Conservation (phyloP, 352 stramenopile species). For the Peronospora destructor region DNA sequence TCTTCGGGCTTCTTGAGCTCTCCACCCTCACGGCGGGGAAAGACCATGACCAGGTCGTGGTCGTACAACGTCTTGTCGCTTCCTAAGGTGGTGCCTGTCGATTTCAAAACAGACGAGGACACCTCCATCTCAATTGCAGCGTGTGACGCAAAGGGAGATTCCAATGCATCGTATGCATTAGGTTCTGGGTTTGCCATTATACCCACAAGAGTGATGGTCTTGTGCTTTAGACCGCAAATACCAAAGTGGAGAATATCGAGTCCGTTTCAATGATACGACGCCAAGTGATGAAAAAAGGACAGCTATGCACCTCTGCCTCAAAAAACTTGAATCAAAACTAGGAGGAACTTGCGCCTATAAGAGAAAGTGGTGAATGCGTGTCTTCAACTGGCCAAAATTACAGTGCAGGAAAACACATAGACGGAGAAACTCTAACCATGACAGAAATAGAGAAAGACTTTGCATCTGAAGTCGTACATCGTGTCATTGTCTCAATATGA, state of each 20-base stretch:
- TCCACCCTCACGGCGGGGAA: conserved; percentile 52
- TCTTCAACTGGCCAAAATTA: no score
- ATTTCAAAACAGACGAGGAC: conserved; percentile 14
- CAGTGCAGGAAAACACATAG: no score
- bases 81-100: background rate
- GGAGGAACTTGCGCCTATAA: no score
- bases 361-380: no score
- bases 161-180: conserved; percentile 34
- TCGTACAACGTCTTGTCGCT: conserved; percentile 59
- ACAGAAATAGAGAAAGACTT: no score
- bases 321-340: no score
- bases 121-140: conserved; percentile 37
- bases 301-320: no score
- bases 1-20: conserved; percentile 58
- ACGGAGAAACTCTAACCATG: no score
- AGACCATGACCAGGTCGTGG: conserved; percentile 79
- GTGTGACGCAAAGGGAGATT: conserved; percentile 30
- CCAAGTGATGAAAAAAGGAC: no score
- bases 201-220: conserved; percentile 12
- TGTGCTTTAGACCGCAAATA: conserved; percentile 13
- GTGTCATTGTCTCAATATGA: no score
- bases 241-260: conserved; percentile 10
- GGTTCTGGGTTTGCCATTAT: conserved; percentile 6
- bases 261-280: conserved; percentile 9
- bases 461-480: no score